Conservation (phyloP, 306 rosid genomes). For the Trifolium subterraneum region DNA sequence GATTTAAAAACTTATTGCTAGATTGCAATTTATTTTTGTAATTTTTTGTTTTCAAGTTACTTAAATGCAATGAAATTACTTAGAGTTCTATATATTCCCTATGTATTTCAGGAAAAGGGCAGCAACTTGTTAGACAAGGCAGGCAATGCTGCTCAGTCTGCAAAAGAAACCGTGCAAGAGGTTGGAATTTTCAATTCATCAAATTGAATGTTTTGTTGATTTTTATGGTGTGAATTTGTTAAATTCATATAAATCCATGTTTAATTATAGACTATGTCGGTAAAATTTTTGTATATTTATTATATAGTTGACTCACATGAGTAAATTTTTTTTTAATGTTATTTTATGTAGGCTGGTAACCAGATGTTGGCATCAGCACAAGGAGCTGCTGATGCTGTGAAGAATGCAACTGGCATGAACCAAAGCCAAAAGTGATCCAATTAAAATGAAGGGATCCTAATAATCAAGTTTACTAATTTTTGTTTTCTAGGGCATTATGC, state of each 20-base stretch:
- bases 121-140: constrained; percentile 59
- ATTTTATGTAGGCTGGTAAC: constrained; percentile 54
- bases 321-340: too few relatives aligned
- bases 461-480: constrained; percentile 13
- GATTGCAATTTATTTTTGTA: neutral
- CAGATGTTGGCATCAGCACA: constrained; percentile 58
- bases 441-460: constrained; percentile 26
- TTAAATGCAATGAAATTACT: neutral
- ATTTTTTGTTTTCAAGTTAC: neutral
- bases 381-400: constrained; percentile 69
- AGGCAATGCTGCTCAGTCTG: constrained; percentile 54
- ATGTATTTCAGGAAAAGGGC: constrained; percentile 57
- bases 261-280: too few relatives aligned
- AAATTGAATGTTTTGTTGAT: neutral
- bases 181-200: constrained; percentile 31
- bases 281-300: too few relatives aligned
- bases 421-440: constrained; percentile 56
- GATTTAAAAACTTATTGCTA: neutral
- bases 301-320: neutral
- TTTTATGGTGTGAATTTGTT: neutral
- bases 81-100: neutral
- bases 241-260: too few relatives aligned
- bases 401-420: constrained; percentile 70
- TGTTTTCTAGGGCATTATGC: constrained; percentile 17
- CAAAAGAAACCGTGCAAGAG: constrained; percentile 60